phyloP scores from a whole-genome alignment of 805 yeast species.

The Clavispora phyllophila region DNA sequence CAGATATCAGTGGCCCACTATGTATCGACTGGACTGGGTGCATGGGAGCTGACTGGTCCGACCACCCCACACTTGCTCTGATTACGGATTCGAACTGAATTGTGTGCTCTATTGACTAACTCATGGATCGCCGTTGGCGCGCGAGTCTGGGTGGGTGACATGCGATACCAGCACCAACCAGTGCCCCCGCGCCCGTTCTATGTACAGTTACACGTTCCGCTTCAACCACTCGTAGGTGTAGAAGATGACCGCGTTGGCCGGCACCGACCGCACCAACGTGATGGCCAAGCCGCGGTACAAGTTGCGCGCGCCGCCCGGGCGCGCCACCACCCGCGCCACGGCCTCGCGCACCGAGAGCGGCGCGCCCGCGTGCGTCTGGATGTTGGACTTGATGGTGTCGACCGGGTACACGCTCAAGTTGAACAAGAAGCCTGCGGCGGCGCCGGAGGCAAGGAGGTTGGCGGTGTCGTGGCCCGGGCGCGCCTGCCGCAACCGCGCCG shows the following conservation, averaged over 20 bases:
- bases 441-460: conserved; percentile 73
- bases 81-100: too few species aligned
- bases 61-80: too few species aligned
- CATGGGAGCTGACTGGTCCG: too few species aligned
- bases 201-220: conserved; percentile 12
- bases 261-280: conserved; percentile 75
- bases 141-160: too few species aligned
- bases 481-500: conserved; percentile 28
- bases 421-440: conserved; percentile 78
- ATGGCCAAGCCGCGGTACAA: conserved; percentile 84
- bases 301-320: conserved; percentile 57
- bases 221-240: conserved; percentile 67
- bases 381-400: conserved; percentile 82
- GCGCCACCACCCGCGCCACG: conserved; percentile 22
- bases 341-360: conserved; percentile 31
- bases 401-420: conserved; percentile 81
- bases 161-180: too few species aligned
- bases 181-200: too few species aligned
- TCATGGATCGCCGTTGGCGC: too few species aligned
- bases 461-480: conserved; percentile 22
- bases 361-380: conserved; percentile 56
- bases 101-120: too few species aligned
- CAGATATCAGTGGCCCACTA: too few species aligned
- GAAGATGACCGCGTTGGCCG: conserved; percentile 86
- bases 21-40: too few species aligned